Evolutionary conservation across 2,329 filamentous ascomycete species (phyloP).

Genomic region (Colletotrichum liaoningense): DNA sequence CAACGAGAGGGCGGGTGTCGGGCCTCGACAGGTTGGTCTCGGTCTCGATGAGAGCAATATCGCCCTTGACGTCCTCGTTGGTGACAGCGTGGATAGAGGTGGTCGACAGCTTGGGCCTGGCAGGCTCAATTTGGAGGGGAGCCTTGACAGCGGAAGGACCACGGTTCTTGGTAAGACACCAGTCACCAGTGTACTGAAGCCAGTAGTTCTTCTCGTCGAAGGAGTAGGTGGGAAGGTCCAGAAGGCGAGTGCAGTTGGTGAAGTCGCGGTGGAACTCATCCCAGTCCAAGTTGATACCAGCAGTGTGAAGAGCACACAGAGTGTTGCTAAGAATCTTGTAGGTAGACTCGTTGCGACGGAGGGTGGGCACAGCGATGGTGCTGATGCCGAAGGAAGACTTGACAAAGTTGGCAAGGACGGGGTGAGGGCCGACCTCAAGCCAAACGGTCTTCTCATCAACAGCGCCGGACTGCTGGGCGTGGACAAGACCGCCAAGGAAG

Average conservation of each 20-base stretch:
- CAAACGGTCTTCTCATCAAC: constrained; percentile 74
- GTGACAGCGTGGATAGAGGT: constrained; percentile 74
- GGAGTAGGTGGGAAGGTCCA: constrained; percentile 75
- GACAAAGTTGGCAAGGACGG: constrained; percentile 72
- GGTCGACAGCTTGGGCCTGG: constrained; percentile 69
- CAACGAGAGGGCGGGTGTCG: constrained; percentile 69
- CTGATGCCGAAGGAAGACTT: constrained; percentile 68
- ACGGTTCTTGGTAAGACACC: constrained; percentile 78
- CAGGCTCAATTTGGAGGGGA: constrained; percentile 47
- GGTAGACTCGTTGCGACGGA: constrained; percentile 72
- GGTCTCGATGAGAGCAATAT: constrained; percentile 69
- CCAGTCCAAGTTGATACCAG: constrained; percentile 75
- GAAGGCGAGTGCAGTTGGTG: constrained; percentile 54
- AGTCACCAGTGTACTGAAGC: constrained; percentile 75
- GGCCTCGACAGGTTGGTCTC: constrained; percentile 75
- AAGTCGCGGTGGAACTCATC: constrained; percentile 73
- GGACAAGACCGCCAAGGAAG: constrained; percentile 69
- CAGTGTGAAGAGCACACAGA: constrained; percentile 67
- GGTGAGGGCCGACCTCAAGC: constrained; percentile 78
- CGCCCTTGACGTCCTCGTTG: constrained; percentile 70
- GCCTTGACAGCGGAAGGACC: constrained; percentile 51
- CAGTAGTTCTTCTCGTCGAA: constrained; percentile 82
- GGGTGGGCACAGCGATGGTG: constrained; percentile 65
- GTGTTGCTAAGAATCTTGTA: constrained; percentile 73
- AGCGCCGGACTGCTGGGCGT: constrained; percentile 61